Evolutionary conservation across 768 basidiomycete genomes (phyloP).

Genomic region (Punctularia strigosozonata): DNA sequence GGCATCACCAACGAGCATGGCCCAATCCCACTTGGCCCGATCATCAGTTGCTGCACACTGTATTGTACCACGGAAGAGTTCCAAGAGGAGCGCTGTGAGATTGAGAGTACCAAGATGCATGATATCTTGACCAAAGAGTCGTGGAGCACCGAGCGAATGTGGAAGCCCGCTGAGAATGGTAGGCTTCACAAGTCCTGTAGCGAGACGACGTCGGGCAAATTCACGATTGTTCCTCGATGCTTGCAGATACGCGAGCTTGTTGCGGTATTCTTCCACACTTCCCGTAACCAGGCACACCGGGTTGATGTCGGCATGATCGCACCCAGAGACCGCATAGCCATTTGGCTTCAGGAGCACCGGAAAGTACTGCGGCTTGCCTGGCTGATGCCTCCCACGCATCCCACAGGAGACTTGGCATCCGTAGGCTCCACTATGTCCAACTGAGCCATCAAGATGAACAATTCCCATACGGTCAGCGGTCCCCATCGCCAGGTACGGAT

Average conservation of each 20-base stretch:
- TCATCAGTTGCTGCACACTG: constrained; percentile 10
- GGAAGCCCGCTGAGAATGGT: constrained; percentile 5
- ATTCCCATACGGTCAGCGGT: constrained; percentile 2
- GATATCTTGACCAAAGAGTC: constrained; percentile 4
- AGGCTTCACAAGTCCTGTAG: constrained; percentile 18
- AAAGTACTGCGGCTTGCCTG: constrained; percentile 19
- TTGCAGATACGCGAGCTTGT: constrained; percentile 10
- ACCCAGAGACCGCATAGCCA: constrained; percentile 12
- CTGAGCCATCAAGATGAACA: not conserved
- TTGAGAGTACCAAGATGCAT: constrained; percentile 7
- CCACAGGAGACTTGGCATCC: constrained; percentile 25
- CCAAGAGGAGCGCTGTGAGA: constrained; percentile 4
- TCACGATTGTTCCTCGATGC: constrained; percentile 11
- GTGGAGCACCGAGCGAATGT: constrained; percentile 7
- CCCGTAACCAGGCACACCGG: not conserved
- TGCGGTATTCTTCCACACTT: constrained; percentile 6
- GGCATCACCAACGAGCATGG: constrained; percentile 5
- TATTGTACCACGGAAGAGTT: constrained; percentile 5
- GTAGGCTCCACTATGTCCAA: constrained; percentile 18
- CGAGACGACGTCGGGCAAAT: constrained; percentile 15
- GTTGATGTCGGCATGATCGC: constrained; percentile 19
- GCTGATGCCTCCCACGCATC: constrained; percentile 16
- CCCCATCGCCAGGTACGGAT: not conserved
- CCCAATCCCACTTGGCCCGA: constrained; percentile 19
- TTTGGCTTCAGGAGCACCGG: constrained; percentile 17